Evolutionary conservation across 179 eudicot genomes (phyloP), one percentile per base, ranked within the genome.

Genomic region (Beta corolliflora): DNA sequence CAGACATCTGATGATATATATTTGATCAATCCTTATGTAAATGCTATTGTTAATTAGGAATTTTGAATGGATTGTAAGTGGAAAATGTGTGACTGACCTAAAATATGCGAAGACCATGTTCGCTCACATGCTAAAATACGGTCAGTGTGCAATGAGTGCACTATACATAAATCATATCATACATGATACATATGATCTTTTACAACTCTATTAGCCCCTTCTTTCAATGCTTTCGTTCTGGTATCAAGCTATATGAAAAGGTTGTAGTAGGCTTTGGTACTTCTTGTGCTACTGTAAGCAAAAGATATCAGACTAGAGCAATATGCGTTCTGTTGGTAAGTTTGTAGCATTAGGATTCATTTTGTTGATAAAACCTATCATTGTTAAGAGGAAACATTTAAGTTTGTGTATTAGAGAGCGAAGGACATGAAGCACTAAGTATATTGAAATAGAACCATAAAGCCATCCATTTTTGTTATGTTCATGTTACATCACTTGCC

Each of bases 1-100:
- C 13, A 53, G 77, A 46, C 61, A 16, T 46, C 29, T 72, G 77
- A 80, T 52, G 23, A 50, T 60, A 59, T 45, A 46, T 52, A 66
- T 45, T 56, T 71, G 54, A 66, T 78, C 11, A 23, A 71, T 7
- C 18, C 9, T 5, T 18, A 16, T 41, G 36, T 11, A 41, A 21
- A 63, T 23, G 29, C 23, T 63, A 12, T 63, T 63, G 23, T 2
- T 63, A 63, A 8, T 21, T 29, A 21, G 12, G n/a, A 7, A 1
- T 23, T 61, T 21, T 61, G 13, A 61, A 7, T 21, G 66, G 8
- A 9, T 9, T 63, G 13, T 63, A 63, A 63, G 68, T 3, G 52
- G n/a, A 69, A 41, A 8, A 5, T 41, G 23, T n/a, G 12, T 69
- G 72, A 16, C 5, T 9, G 53, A 68, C 6, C 12, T 44, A 18